Evolutionary conservation across 345 rosid genomes (phyloP).

Genomic region (Eucalyptus erythrocorys): DNA sequence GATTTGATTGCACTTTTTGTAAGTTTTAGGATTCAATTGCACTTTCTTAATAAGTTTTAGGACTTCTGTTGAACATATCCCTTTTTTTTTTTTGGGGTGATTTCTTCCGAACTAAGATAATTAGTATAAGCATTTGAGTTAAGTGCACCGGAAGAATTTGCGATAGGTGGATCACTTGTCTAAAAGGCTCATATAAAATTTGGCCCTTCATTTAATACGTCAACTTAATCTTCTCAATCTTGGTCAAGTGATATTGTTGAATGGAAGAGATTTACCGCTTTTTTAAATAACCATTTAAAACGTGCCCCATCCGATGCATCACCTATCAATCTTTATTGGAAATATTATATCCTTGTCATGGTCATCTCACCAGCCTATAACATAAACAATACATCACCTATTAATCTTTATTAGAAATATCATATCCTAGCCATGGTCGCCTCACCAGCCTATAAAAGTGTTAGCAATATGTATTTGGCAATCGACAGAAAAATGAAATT

Average conservation of each 20-base stretch:
- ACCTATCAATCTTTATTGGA: background rate
- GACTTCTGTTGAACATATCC: too few relatives aligned
- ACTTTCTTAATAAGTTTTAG: too few relatives aligned
- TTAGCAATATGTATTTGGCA: background rate
- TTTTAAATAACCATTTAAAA: background rate
- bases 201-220: background rate
- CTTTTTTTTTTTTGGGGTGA: background rate
- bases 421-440: background rate
- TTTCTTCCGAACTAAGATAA: background rate
- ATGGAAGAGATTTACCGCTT: background rate
- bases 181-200: background rate
- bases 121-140: background rate
- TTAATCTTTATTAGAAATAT: background rate
- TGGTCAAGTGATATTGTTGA: accelerated
- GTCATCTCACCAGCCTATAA: background rate
- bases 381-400: background rate
- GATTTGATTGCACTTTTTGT: too few relatives aligned
- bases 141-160: background rate
- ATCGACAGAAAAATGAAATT: background rate
- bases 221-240: background rate
- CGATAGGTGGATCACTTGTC: background rate
- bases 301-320: background rate
- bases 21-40: too few relatives aligned
- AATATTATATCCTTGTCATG: background rate
- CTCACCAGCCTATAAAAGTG: background rate